Percentiles rank a stretch among this genome's conserved stretches.
Evolutionary conservation across 768 basidiomycete species (phyloP).

Genomic region (Mycena chlorophos): DNA sequence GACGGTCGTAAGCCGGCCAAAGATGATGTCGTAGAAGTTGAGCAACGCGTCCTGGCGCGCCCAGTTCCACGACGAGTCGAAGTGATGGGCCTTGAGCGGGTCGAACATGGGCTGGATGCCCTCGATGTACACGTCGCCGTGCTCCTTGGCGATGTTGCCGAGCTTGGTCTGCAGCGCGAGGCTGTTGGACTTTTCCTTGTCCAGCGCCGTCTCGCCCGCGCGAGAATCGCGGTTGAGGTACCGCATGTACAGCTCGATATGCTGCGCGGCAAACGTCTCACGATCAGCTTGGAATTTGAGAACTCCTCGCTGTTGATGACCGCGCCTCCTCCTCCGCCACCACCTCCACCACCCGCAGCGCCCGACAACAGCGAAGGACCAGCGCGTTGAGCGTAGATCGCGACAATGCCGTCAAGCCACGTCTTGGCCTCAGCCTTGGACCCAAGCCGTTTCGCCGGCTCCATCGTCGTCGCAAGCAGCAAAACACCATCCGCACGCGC

Average conservation of each 20-base stretch:
- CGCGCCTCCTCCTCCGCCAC: slow-evolving; percentile 67
- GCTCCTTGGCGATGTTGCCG: too few species aligned
- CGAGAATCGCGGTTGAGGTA: slow-evolving; percentile 93
- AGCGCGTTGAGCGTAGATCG: too few species aligned
- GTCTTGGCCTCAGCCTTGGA: slow-evolving; percentile 91
- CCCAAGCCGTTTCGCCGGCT: slow-evolving; percentile 89
- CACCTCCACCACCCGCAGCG: slow-evolving; percentile 60
- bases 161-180: too few species aligned
- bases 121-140: too few species aligned
- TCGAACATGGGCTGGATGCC: too few species aligned
- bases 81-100: slow-evolving; percentile 92
- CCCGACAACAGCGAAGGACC: slow-evolving; percentile 75
- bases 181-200: too few species aligned
- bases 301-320: slow-evolving; percentile 98
- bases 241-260: slow-evolving; percentile 95
- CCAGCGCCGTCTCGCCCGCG: slow-evolving; percentile 86
- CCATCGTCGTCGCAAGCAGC: slow-evolving; percentile 86
- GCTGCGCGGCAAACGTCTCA: slow-evolving; percentile 86
- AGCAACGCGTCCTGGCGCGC: slow-evolving; percentile 93
- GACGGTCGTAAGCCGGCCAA: slow-evolving; percentile 91
- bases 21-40: slow-evolving; percentile 99
- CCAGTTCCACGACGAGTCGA: slow-evolving; percentile 99
- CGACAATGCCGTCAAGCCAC: slow-evolving; percentile 87
- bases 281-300: slow-evolving; percentile 94
- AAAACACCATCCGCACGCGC: slow-evolving; percentile 90